A percentile compares a stretch with the other conserved stretches of the same genome.
phyloP scores from a whole-genome alignment of 2,329 filamentous ascomycete species.

The Cryphonectria nitschkei region DNA sequence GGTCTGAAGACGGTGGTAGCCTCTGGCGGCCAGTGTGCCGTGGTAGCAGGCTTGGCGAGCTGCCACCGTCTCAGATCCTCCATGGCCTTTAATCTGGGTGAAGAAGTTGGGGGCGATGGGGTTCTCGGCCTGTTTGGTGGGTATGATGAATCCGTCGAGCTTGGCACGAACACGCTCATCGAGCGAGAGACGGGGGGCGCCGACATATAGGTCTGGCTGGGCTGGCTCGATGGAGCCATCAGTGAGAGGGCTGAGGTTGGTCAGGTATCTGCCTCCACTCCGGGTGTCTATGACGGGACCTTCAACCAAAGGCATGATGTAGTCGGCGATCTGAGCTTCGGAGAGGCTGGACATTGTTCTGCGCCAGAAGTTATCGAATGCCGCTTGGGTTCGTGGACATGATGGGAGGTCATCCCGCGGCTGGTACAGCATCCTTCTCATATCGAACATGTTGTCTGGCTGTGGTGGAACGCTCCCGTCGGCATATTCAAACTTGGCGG shows the following conservation, averaged over 20 bases:
- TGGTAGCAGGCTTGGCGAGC: slow-evolving; percentile 43
- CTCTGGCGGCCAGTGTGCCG: slow-evolving; percentile 42
- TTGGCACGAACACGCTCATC: slow-evolving; percentile 30
- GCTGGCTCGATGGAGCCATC: background rate
- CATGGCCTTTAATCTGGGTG: slow-evolving; percentile 43
- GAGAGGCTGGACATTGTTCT: accelerated
- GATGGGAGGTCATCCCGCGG: background rate
- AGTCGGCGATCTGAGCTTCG: background rate
- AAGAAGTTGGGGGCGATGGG: slow-evolving; percentile 48
- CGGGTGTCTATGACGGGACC: background rate
- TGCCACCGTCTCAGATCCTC: slow-evolving; percentile 37
- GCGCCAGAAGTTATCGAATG: background rate
- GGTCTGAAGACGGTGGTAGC: slow-evolving; percentile 36
- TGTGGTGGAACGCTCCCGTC: background rate
- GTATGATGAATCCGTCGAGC: slow-evolving; percentile 38
- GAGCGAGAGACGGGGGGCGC: background rate
- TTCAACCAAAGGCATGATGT: background rate
- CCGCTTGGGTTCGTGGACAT: background rate
- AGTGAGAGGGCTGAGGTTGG: background rate
- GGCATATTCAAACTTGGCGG: background rate
- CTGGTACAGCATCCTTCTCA: background rate
- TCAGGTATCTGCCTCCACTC: background rate
- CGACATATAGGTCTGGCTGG: background rate
- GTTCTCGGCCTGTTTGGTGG: slow-evolving; percentile 37
- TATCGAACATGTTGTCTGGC: accelerated